Evolutionary conservation across 305 asterid species (phyloP).

Genomic region (Fraxinus velutina): DNA sequence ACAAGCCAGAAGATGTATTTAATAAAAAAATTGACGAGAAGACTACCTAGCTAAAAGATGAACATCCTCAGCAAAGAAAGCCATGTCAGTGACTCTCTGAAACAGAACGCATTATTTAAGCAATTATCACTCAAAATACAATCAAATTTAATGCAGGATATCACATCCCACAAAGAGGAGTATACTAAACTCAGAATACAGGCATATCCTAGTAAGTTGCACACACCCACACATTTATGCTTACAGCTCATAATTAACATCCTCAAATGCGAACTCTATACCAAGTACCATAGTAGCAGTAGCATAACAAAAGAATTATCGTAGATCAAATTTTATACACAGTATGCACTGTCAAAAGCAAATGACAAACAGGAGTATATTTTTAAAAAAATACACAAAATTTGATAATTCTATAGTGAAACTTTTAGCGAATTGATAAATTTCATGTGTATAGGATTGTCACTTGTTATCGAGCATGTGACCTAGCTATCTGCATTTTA

Average conservation of each 20-base stretch:
- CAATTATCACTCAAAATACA: neutral
- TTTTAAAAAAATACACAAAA: neutral
- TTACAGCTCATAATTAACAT: neutral
- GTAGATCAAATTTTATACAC: neutral
- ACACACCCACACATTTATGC: neutral
- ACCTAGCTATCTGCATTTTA: neutral
- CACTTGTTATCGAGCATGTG: neutral
- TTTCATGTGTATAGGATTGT: neutral
- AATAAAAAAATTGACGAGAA: constrained; percentile 14
- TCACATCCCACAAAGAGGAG: neutral
- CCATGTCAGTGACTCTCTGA: constrained; percentile 98
- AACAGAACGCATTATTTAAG: constrained; percentile 24
- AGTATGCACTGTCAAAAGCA: neutral
- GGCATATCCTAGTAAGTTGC: neutral
- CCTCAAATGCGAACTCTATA: neutral
- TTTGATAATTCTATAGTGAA: neutral
- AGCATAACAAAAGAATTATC: neutral
- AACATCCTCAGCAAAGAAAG: constrained; percentile 95
- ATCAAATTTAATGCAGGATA: neutral
- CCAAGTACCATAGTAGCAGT: neutral
- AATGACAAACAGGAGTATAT: neutral
- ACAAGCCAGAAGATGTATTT: constrained; percentile 16
- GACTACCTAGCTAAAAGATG: constrained; percentile 84
- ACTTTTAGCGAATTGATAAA: neutral
- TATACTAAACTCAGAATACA: neutral